Evolutionary conservation across 2,329 filamentous ascomycete genomes (phyloP).

Genomic region (Colletotrichum spinosum): DNA sequence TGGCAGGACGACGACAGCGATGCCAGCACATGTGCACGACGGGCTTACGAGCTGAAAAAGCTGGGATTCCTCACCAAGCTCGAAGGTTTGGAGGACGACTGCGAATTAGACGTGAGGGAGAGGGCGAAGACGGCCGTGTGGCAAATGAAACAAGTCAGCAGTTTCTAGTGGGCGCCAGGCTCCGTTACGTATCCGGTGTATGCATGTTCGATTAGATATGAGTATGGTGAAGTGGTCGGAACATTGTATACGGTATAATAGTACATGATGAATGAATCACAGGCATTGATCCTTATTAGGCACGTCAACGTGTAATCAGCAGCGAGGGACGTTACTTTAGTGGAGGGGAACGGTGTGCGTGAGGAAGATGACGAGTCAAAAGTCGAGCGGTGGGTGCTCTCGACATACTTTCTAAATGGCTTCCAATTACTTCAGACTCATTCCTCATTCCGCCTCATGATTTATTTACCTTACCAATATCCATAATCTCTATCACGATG

Average conservation of each 20-base stretch:
- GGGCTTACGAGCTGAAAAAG: constrained; percentile 76
- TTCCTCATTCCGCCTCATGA: no score
- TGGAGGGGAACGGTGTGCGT: no score
- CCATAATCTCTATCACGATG: no score
- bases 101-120: constrained; percentile 85
- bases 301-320: no score
- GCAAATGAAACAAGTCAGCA: constrained; percentile 68
- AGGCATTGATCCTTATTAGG: constrained; percentile 1
- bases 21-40: constrained; percentile 70
- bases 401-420: no score
- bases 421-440: no score
- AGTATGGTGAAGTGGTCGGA: constrained; percentile 19
- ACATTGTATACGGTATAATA: constrained; percentile 24
- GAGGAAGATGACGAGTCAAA: no score
- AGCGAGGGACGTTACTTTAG: no score
- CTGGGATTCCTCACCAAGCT: constrained; percentile 78
- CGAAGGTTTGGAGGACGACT: constrained; percentile 73
- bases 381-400: no score
- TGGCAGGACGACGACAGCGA: constrained; percentile 83
- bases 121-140: constrained; percentile 82
- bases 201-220: constrained; percentile 31
- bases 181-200: background rate
- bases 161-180: constrained; percentile 21
- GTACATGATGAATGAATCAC: constrained; percentile 35
- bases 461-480: no score